These are phyloP conservation scores for Phalaenopsis equestris DNA, from an alignment of 106 monocot species.

Conservation along the genomic window DNA sequence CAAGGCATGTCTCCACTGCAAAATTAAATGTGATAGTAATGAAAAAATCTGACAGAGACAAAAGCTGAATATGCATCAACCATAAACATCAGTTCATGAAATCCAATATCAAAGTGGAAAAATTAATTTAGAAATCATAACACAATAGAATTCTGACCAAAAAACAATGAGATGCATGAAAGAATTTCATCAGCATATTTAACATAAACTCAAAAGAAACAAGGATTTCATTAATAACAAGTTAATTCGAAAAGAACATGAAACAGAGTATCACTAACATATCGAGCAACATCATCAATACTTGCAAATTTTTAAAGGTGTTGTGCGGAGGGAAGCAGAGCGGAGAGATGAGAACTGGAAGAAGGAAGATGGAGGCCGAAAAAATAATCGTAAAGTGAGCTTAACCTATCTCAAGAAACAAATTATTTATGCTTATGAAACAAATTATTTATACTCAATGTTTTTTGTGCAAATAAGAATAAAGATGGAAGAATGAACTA, in stretches of 20 bases:
- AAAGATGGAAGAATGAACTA: not conserved
- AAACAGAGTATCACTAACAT: not conserved
- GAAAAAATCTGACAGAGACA: not conserved
- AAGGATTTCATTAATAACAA: not conserved
- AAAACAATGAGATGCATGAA: not conserved
- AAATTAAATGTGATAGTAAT: conserved; percentile 8
- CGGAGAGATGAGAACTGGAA: not conserved
- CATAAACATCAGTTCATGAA: not conserved
- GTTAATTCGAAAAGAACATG: not conserved
- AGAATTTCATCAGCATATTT: not conserved
- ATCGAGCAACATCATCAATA: not conserved
- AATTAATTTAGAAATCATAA: not conserved
- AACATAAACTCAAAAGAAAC: not conserved
- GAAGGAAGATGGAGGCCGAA: not conserved
- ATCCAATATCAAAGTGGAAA: not conserved
- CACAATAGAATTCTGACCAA: not conserved
- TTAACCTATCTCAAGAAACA: too few species aligned
- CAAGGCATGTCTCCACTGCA: conserved; percentile 68
- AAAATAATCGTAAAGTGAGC: not conserved
- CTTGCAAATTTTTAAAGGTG: not conserved
- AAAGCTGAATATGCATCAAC: not conserved
- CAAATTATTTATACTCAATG: too few species aligned
- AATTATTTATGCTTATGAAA: too few species aligned
- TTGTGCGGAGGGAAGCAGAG: not conserved
- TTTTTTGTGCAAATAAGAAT: too few species aligned